These are phyloP conservation scores for Syzygium malaccense DNA, from an alignment of 441 rosid genomes.

Conservation along the genomic window DNA sequence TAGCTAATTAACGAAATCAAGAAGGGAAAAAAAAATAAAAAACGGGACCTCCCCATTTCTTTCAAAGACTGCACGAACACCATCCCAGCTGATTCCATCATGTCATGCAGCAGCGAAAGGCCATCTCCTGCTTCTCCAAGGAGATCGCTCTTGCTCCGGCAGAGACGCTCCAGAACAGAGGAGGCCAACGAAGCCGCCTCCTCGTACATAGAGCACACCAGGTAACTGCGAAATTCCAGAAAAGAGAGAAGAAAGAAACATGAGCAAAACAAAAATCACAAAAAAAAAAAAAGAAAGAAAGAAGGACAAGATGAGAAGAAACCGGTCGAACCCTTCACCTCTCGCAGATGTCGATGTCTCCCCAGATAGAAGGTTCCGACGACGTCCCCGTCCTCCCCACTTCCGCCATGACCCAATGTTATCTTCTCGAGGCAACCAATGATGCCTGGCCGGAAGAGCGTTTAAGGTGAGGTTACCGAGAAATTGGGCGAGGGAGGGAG, in stretches of 20 bases:
- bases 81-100: constrained; percentile 71
- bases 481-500: neutral
- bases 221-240: constrained; percentile 34
- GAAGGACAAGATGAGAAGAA: neutral
- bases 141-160: neutral
- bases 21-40: neutral
- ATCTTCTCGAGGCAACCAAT: neutral
- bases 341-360: constrained; percentile 58
- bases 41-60: constrained; percentile 45
- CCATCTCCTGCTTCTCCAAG: constrained; percentile 15
- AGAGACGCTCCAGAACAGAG: constrained; percentile 32
- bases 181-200: constrained; percentile 61
- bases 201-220: constrained; percentile 67
- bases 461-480: neutral
- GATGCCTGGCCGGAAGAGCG: neutral
- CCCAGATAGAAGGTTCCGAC: constrained; percentile 37
- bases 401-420: neutral
- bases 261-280: neutral
- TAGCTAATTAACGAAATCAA: neutral
- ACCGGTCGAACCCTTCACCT: constrained; percentile 27
- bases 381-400: neutral
- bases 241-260: neutral
- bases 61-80: constrained; percentile 79
- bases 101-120: constrained; percentile 24
- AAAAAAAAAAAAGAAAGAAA: neutral